phyloP scores from a whole-genome alignment of 2,329 filamentous ascomycete genomes.

The Claviceps maximensis region DNA sequence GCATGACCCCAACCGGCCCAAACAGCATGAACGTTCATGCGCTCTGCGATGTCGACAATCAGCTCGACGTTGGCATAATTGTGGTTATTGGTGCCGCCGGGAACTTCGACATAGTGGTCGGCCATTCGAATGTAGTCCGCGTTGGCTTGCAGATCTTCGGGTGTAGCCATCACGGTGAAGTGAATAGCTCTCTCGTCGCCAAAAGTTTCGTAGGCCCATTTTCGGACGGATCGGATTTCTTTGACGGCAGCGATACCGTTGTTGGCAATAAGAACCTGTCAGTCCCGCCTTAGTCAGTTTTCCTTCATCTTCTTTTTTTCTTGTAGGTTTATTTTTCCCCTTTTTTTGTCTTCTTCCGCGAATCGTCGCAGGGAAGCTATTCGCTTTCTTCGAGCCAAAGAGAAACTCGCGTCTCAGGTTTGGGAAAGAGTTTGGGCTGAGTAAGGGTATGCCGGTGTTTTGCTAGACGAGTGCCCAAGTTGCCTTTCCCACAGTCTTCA shows the following conservation, averaged over 20 bases:
- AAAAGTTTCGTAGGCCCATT: conserved; percentile 99
- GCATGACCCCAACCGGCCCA: conserved; percentile 99
- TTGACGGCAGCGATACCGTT: conserved; percentile 99
- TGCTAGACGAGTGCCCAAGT: neutral
- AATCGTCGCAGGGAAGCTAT: neutral
- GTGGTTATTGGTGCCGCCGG: conserved; percentile 98
- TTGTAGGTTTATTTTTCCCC: neutral
- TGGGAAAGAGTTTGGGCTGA: neutral
- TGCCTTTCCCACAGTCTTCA: neutral
- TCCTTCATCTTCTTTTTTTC: neutral
- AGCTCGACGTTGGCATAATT: conserved; percentile 99
- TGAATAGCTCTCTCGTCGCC: conserved; percentile 97
- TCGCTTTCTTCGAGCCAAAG: neutral
- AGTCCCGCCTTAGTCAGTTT: neutral
- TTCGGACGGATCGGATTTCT: conserved; percentile 96
- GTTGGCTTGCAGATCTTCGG: conserved; percentile 93
- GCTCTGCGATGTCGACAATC: conserved; percentile 96
- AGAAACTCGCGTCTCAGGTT: neutral
- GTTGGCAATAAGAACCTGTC: conserved; percentile 92
- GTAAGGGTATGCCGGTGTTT: neutral
- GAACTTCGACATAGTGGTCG: conserved; percentile 98
- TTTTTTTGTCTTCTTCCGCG: neutral
- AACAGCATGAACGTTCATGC: conserved; percentile 95
- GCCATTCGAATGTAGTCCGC: conserved; percentile 99
- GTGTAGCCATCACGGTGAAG: conserved; percentile 99